These are phyloP conservation scores for Wickerhamiella spandovensis DNA, from an alignment of 805 yeast genomes.

Conservation along the genomic window DNA sequence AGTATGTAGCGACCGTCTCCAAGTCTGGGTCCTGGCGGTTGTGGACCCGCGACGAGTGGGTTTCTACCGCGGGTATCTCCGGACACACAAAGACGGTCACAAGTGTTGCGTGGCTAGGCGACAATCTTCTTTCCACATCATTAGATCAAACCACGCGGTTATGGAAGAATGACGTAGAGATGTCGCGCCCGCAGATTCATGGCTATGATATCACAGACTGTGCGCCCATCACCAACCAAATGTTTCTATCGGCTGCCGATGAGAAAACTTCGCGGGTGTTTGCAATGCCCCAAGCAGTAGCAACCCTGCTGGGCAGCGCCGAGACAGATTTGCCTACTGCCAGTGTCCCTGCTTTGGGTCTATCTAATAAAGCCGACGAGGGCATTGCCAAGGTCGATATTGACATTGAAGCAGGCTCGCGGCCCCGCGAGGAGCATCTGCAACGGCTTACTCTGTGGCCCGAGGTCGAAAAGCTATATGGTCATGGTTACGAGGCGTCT, in stretches of 20 bases:
- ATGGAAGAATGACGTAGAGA: constrained; percentile 47
- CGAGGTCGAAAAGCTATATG: constrained; percentile 85
- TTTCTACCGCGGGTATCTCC: constrained; percentile 37
- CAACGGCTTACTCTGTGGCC: constrained; percentile 93
- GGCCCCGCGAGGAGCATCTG: constrained; percentile 83
- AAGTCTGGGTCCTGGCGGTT: constrained; percentile 86
- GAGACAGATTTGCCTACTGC: constrained; percentile 55
- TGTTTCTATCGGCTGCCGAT: constrained; percentile 88
- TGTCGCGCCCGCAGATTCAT: constrained; percentile 94
- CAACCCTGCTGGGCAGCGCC: constrained; percentile 37
- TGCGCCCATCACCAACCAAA: constrained; percentile 41
- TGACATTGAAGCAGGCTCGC: constrained; percentile 28
- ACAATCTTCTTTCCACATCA: constrained; percentile 62
- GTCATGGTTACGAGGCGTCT: constrained; percentile 92
- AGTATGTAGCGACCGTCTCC: constrained; percentile 57
- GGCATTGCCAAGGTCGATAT: constrained; percentile 19
- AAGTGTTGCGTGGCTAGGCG: constrained; percentile 56
- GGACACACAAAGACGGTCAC: constrained; percentile 69
- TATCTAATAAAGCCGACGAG: constrained; percentile 71
- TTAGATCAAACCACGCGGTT: constrained; percentile 88
- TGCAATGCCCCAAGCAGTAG: constrained; percentile 73
- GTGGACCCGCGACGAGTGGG: constrained; percentile 37
- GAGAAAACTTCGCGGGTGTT: constrained; percentile 85
- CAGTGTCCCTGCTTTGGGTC: constrained; percentile 80
- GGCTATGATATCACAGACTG: constrained; percentile 92